Evolutionary conservation across 495 filamentous ascomycete species (phyloP).

Genomic region (Cercophora scortea): DNA sequence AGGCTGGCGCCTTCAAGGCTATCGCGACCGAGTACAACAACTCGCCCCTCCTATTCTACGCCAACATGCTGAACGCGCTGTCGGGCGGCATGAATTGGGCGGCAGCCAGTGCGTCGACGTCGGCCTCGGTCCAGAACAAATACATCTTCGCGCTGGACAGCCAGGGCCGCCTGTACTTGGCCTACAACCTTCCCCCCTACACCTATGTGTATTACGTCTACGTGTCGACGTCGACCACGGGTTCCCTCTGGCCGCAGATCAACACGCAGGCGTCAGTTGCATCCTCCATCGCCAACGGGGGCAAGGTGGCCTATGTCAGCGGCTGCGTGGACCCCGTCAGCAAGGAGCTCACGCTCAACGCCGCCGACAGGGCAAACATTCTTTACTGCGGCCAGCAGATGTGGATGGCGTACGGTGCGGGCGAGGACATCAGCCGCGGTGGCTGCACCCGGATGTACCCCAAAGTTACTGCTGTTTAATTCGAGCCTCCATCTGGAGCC

Average conservation of each 20-base stretch:
- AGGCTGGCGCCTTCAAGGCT: constrained; percentile 1
- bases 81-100: neutral
- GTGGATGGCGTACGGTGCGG: constrained; percentile 1
- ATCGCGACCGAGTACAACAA: neutral
- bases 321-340: constrained; percentile 7
- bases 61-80: constrained; percentile 2
- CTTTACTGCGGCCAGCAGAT: constrained; percentile 1
- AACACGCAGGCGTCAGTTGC: neutral
- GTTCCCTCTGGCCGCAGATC: neutral
- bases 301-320: neutral
- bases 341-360: constrained; percentile 4
- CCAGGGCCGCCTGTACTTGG: constrained; percentile 1
- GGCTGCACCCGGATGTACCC: constrained; percentile 1
- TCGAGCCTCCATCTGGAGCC: too few relatives aligned
- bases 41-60: neutral
- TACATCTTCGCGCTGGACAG: constrained; percentile 5
- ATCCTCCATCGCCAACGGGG: neutral
- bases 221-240: neutral
- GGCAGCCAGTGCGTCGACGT: neutral
- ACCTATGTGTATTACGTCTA: constrained; percentile 5
- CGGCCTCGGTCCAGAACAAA: neutral
- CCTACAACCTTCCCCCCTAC: constrained; percentile 3
- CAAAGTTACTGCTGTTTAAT: too few relatives aligned
- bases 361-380: neutral
- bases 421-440: constrained; percentile 2